A percentile compares a stretch with the other conserved stretches of the same genome.
These are phyloP conservation scores for Serendipita indica DNA, from an alignment of 768 basidiomycete genomes.

Conservation along the genomic window DNA sequence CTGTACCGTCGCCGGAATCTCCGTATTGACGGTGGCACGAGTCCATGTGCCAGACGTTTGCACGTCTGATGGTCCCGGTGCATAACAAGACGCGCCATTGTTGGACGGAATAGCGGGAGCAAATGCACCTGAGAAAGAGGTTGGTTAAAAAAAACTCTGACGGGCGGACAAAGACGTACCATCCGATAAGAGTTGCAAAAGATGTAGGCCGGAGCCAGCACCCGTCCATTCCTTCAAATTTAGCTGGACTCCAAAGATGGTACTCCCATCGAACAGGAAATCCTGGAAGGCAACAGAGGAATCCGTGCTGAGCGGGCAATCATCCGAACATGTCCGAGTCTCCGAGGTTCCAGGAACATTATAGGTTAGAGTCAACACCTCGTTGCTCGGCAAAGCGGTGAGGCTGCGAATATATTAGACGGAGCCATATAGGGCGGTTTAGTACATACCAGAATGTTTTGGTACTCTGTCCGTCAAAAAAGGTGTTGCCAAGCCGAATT, in stretches of 20 bases:
- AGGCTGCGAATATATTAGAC: constrained; percentile 35
- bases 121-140: constrained; percentile 38
- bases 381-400: constrained; percentile 80
- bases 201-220: constrained; percentile 63
- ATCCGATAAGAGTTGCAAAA: constrained; percentile 82
- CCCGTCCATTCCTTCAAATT: constrained; percentile 66
- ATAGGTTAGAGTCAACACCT: constrained; percentile 59
- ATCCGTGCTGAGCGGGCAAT: constrained; percentile 71
- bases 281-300: constrained; percentile 76
- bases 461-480: constrained; percentile 64
- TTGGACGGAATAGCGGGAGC: constrained; percentile 51
- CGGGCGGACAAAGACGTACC: constrained; percentile 29
- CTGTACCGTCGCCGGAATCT: constrained; percentile 68
- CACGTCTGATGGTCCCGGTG: constrained; percentile 57
- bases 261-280: constrained; percentile 56
- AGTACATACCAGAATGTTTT: constrained; percentile 65
- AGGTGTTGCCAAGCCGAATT: constrained; percentile 83
- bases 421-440: constrained; percentile 10
- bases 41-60: constrained; percentile 58
- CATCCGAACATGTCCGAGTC: constrained; percentile 58
- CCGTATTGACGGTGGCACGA: constrained; percentile 44
- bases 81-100: constrained; percentile 61
- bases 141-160: background rate
- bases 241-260: constrained; percentile 80
- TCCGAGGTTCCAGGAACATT: constrained; percentile 60